Base-by-base conservation (phyloP, 1,139 yeast genomes). In the Suhomyces panamericanus region DNA sequence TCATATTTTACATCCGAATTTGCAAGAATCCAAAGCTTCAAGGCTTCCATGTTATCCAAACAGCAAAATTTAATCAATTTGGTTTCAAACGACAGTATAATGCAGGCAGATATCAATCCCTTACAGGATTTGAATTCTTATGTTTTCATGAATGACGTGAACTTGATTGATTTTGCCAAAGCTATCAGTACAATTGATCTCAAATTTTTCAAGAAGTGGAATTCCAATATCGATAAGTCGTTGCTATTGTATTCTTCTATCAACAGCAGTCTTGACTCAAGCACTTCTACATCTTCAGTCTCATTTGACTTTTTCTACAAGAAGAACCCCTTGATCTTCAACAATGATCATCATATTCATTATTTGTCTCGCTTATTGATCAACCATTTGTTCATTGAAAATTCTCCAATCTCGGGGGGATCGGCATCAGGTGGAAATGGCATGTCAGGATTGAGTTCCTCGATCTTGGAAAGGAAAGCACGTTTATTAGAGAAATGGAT, bases 401-500 rank as follows among this genome's bases (percentile, higher is more conserved):
- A 68, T 13, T 44, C 52, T 12, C 43, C 49, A 13, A 24, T 29
- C 14, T 13, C 30, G 30, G 43, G 39, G 4, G 43, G 29, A 28
- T 22, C 37, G 12, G 11, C 28, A n/a, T 15, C 27, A 9, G 36
- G 28, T 8, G 24, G 13, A 10, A 12, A 11, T 16, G 15, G 31
- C 10, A 27, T 8, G 11, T 15, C 47, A 7, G 42, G 45, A 40
- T 42, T 52, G 24, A 50, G 49, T 37, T 49, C 53, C 11, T 56
- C 61, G 4, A 51, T 59, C 15, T 54, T 73, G 15, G 75, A 70
- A 40, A 66, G 70, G 39, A 78, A 93, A 48, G 96, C 96, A 0
- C 67, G 78, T 37, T 60, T 90, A 11, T 63, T 91, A 37, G 82
- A 83, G 44, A 86, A 83, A 61, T 93, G 98, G 99, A 87, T 91